Percentiles rank a stretch among this genome's conserved stretches.
Evolutionary conservation across 2,329 filamentous ascomycete genomes (phyloP).

Genomic region (Scedosporium apiospermum): DNA sequence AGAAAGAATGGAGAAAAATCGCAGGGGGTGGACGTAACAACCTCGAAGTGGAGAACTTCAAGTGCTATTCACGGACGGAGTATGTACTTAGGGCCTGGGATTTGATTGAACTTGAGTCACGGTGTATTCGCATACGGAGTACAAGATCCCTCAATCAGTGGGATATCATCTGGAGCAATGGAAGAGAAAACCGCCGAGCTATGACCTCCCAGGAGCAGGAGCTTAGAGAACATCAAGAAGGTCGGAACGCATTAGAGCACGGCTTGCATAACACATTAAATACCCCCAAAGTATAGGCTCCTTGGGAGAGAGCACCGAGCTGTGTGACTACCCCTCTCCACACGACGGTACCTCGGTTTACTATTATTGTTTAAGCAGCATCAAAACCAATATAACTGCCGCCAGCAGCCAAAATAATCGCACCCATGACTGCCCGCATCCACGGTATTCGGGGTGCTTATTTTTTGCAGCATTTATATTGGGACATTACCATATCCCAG

Average conservation of each 20-base stretch:
- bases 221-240: neutral
- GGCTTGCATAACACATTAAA: too few species aligned
- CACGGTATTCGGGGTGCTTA: neutral
- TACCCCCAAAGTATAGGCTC: too few species aligned
- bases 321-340: too few species aligned
- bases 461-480: neutral
- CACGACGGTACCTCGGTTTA: too few species aligned
- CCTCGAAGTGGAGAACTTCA: neutral
- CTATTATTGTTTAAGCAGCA: too few species aligned
- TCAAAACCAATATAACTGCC: too few species aligned
- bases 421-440: neutral
- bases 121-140: conserved; percentile 2
- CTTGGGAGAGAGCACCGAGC: too few species aligned
- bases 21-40: too few species aligned
- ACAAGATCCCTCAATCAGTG: neutral
- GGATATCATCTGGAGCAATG: neutral
- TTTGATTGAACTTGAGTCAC: neutral
- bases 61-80: neutral
- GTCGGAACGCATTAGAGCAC: neutral
- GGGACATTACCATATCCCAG: neutral
- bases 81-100: neutral
- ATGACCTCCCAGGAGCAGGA: neutral
- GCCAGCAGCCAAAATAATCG: too few species aligned
- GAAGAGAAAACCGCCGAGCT: conserved; percentile 2
- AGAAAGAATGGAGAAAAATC: too few species aligned